A percentile compares a stretch with the other conserved stretches of the same genome.
Evolutionary conservation across 2,329 filamentous ascomycete species (phyloP).

Genomic region (Tolypocladium ophioglossoides): DNA sequence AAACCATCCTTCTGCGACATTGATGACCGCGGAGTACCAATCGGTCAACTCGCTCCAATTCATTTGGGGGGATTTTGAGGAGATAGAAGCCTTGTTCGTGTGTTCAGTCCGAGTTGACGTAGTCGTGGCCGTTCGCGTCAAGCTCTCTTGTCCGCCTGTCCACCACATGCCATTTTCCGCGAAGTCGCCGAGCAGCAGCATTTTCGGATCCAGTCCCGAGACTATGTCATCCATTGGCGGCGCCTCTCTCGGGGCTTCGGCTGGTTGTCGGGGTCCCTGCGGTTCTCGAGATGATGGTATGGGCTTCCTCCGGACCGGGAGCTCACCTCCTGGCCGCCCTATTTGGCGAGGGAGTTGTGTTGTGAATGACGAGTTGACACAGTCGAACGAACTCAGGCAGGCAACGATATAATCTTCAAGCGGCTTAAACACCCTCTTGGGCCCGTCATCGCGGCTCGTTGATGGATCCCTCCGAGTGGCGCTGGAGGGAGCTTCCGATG

Average conservation of each 20-base stretch:
- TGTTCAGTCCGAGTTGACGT: background rate
- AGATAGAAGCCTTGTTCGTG: slow-evolving; percentile 6
- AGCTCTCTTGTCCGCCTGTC: slow-evolving; percentile 48
- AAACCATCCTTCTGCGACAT: slow-evolving; percentile 58
- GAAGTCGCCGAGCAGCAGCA: slow-evolving; percentile 62
- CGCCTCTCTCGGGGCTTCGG: slow-evolving; percentile 11
- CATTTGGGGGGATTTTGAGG: slow-evolving; percentile 49
- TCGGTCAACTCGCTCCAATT: slow-evolving; percentile 61
- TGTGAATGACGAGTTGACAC: slow-evolving; percentile 68
- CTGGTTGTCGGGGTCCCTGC: slow-evolving; percentile 14
- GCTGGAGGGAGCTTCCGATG: slow-evolving; percentile 6
- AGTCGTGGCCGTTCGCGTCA: background rate
- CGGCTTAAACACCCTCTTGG: slow-evolving; percentile 58
- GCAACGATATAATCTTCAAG: slow-evolving; percentile 68
- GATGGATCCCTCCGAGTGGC: slow-evolving; percentile 9
- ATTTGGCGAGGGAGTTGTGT: slow-evolving; percentile 28
- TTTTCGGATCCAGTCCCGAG: slow-evolving; percentile 60
- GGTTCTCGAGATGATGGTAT: slow-evolving; percentile 7
- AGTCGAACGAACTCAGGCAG: slow-evolving; percentile 59
- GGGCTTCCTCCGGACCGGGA: slow-evolving; percentile 15
- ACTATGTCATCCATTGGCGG: slow-evolving; percentile 9
- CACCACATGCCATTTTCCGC: slow-evolving; percentile 79
- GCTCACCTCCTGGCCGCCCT: slow-evolving; percentile 11
- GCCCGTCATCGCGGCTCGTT: slow-evolving; percentile 18
- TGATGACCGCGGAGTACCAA: slow-evolving; percentile 65